Conservation (phyloP, 2,329 filamentous ascomycete species). For the Berkeleyomyces rouxiae region DNA sequence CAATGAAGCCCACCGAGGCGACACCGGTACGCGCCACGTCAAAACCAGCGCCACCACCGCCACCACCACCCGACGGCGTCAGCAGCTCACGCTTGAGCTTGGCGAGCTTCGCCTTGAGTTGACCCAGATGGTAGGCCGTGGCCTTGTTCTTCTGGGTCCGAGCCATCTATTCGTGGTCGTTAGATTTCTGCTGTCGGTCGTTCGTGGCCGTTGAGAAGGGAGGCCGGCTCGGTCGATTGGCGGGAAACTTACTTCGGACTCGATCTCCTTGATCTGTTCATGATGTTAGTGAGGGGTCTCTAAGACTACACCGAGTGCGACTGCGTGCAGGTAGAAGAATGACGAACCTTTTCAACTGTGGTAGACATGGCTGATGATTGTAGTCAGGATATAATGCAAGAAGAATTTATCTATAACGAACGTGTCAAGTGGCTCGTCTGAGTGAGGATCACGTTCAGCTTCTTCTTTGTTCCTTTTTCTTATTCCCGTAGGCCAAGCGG, state of each 20-base stretch:
- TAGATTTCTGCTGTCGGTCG: slow-evolving; percentile 1
- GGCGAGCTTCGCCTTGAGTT: slow-evolving; percentile 93
- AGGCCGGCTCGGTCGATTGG: neutral
- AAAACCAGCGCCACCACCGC: slow-evolving; percentile 76
- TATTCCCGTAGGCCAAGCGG: neutral
- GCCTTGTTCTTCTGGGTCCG: slow-evolving; percentile 95
- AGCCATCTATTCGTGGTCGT: slow-evolving; percentile 51
- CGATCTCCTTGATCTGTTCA: slow-evolving; percentile 80
- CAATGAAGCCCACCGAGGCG: slow-evolving; percentile 92
- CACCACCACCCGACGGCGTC: slow-evolving; percentile 68
- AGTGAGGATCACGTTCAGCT: neutral
- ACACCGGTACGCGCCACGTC: slow-evolving; percentile 96
- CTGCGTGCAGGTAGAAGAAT: slow-evolving; percentile 17
- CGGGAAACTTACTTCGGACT: slow-evolving; percentile 59
- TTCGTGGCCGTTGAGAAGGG: neutral
- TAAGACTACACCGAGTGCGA: slow-evolving; percentile 4
- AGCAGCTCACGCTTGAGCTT: slow-evolving; percentile 94
- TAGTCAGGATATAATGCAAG: neutral
- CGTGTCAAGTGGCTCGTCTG: neutral
- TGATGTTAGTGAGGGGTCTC: neutral
- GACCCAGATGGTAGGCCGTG: slow-evolving; percentile 82
- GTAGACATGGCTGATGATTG: slow-evolving; percentile 53
- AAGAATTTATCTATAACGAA: neutral
- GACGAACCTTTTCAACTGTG: slow-evolving; percentile 75
- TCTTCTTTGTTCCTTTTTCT: neutral